phyloP scores from a whole-genome alignment of 768 basidiomycete species.

The Amanita rubescens region DNA sequence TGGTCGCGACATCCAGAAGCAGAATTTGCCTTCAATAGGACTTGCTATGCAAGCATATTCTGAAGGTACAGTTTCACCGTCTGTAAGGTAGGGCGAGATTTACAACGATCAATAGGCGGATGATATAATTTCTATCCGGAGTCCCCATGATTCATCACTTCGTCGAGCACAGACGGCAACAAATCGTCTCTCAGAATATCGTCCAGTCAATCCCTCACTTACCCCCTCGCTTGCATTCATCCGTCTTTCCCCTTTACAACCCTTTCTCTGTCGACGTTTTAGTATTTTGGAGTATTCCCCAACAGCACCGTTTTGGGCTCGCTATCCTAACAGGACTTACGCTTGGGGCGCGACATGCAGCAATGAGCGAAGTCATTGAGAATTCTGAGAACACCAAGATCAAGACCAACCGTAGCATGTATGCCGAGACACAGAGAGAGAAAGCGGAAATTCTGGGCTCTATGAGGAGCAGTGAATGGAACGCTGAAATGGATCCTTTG shows the following conservation, averaged over 20 bases:
- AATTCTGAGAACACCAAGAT: constrained; percentile 54
- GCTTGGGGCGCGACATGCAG: constrained; percentile 64
- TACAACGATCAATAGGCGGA: neutral
- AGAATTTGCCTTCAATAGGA: constrained; percentile 47
- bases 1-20: constrained; percentile 31
- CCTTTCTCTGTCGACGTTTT: constrained; percentile 66
- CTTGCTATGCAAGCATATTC: constrained; percentile 41
- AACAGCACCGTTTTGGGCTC: constrained; percentile 54
- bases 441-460: constrained; percentile 58
- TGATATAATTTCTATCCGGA: constrained; percentile 11
- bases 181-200: constrained; percentile 20
- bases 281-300: constrained; percentile 69
- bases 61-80: constrained; percentile 28
- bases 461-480: constrained; percentile 68
- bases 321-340: constrained; percentile 48
- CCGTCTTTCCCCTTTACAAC: constrained; percentile 77
- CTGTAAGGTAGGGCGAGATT: neutral
- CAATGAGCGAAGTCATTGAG: constrained; percentile 53
- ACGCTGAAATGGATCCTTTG: constrained; percentile 70
- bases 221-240: constrained; percentile 37
- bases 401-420: constrained; percentile 78
- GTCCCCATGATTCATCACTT: constrained; percentile 33
- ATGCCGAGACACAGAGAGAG: constrained; percentile 82
- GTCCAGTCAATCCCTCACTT: constrained; percentile 48
- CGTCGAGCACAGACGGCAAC: constrained; percentile 45